phyloP scores from a whole-genome alignment of 768 basidiomycete species.

The Lactarius quietus region DNA sequence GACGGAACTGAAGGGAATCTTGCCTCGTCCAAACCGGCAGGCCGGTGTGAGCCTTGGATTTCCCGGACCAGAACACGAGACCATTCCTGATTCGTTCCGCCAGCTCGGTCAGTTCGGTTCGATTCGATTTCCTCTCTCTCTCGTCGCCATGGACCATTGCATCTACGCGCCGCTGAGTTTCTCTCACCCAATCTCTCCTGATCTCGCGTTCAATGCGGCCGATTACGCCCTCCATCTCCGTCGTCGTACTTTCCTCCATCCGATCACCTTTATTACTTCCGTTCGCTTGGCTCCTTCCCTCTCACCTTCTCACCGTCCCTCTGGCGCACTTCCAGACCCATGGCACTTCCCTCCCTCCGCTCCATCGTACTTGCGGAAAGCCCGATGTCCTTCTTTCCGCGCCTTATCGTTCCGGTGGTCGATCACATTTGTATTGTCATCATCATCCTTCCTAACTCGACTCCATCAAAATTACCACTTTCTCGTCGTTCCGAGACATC shows the following conservation, averaged over 20 bases:
- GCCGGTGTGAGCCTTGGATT: slow-evolving; percentile 15
- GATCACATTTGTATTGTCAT: slow-evolving; percentile 10
- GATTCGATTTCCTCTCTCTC: slow-evolving; percentile 4
- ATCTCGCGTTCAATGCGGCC: slow-evolving; percentile 24
- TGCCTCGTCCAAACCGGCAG: slow-evolving; percentile 12
- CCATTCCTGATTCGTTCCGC: neutral
- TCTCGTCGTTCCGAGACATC: neutral
- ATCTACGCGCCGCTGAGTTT: slow-evolving; percentile 1
- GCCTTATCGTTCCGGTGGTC: neutral
- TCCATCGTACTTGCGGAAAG: slow-evolving; percentile 1
- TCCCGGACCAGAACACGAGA: slow-evolving; percentile 9
- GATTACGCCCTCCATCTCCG: slow-evolving; percentile 18
- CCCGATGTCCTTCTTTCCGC: neutral
- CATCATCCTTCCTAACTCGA: neutral
- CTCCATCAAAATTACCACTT: slow-evolving; percentile 12
- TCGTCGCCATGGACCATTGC: slow-evolving; percentile 3
- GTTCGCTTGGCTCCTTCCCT: slow-evolving; percentile 1
- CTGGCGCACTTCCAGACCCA: neutral
- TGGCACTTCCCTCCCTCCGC: neutral
- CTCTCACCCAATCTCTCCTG: slow-evolving; percentile 1
- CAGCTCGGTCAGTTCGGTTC: neutral
- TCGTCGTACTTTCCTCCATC: neutral
- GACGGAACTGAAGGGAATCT: slow-evolving; percentile 21
- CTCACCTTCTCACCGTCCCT: neutral
- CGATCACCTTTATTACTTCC: slow-evolving; percentile 24